These are phyloP conservation scores for Plantago ovata DNA, from an alignment of 257 asterid species.

Conservation along the genomic window DNA sequence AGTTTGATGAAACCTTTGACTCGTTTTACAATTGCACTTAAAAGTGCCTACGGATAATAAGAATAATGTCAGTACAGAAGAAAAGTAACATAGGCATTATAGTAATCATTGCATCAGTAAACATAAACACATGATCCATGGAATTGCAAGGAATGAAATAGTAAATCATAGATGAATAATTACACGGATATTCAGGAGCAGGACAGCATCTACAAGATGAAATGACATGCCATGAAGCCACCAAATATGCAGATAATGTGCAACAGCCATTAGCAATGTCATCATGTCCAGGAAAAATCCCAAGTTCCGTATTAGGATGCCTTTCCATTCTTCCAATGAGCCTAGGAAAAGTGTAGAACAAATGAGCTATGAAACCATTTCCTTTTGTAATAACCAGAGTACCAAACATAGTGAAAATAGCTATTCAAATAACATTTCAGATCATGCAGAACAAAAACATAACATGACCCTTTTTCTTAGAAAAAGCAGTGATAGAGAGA, in stretches of 20 bases:
- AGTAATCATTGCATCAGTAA: slow-evolving; percentile 12
- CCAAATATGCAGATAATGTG: slow-evolving; percentile 88
- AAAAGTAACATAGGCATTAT: slow-evolving; percentile 1
- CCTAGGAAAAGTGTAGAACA: slow-evolving; percentile 37
- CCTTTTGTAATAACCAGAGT: background rate
- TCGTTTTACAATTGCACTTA: slow-evolving; percentile 79
- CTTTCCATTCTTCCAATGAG: slow-evolving; percentile 84
- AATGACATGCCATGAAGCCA: slow-evolving; percentile 99
- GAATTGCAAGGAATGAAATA: slow-evolving; percentile 6
- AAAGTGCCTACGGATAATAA: slow-evolving; percentile 55
- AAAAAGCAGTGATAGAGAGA: too few species aligned
- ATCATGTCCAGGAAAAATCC: slow-evolving; percentile 91
- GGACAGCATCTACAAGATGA: slow-evolving; percentile 87
- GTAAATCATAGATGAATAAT: slow-evolving; percentile 27
- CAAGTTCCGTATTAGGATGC: slow-evolving; percentile 66
- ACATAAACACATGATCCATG: slow-evolving; percentile 16
- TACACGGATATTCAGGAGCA: slow-evolving; percentile 89
- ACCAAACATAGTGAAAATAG: background rate
- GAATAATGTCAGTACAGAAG: slow-evolving; percentile 17
- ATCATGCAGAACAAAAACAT: too few species aligned
- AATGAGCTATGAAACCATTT: background rate
- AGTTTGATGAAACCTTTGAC: slow-evolving; percentile 71
- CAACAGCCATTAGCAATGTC: slow-evolving; percentile 87
- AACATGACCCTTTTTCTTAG: too few species aligned
- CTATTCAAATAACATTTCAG: background rate